Conservation (phyloP, 495 filamentous ascomycete genomes). For the Letharia columbiana region DNA sequence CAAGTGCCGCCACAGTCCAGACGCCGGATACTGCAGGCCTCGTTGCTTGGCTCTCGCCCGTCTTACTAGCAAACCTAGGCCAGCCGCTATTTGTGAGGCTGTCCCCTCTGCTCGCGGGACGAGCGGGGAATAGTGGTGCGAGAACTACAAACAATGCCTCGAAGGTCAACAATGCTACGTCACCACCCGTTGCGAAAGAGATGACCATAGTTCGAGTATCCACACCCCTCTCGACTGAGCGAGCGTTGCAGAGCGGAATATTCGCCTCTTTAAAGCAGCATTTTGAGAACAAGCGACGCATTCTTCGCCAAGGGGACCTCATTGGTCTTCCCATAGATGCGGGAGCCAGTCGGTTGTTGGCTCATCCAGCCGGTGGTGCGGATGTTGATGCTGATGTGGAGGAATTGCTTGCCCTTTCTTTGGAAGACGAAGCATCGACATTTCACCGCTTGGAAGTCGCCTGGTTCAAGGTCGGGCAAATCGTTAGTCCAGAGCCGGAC, state of each 20-base stretch:
- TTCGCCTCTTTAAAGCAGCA: slow-evolving; percentile 78
- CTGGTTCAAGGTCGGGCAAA: slow-evolving; percentile 81
- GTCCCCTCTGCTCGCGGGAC: slow-evolving; percentile 40
- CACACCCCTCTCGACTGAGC: slow-evolving; percentile 78
- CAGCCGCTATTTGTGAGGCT: slow-evolving; percentile 65
- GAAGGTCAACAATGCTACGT: slow-evolving; percentile 47
- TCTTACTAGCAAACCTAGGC: slow-evolving; percentile 77
- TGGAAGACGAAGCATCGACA: not conserved
- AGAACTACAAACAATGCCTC: slow-evolving; percentile 35
- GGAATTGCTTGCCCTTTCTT: slow-evolving; percentile 18
- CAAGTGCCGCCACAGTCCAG: slow-evolving; percentile 39
- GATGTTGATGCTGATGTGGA: slow-evolving; percentile 21
- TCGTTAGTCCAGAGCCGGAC: slow-evolving; percentile 47
- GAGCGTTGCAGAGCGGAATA: slow-evolving; percentile 70
- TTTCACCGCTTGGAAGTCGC: slow-evolving; percentile 48
- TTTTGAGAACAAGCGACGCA: slow-evolving; percentile 67
- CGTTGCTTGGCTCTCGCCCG: slow-evolving; percentile 70
- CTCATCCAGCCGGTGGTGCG: slow-evolving; percentile 10
- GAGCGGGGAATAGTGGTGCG: slow-evolving; percentile 5
- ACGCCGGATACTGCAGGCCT: slow-evolving; percentile 34
- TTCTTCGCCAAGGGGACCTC: slow-evolving; percentile 77
- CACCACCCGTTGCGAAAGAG: slow-evolving; percentile 80
- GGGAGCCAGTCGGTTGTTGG: slow-evolving; percentile 17
- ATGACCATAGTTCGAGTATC: slow-evolving; percentile 84
- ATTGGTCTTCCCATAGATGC: slow-evolving; percentile 78